Evolutionary conservation across 441 rosid genomes (phyloP), one percentile per base, ranked within the genome.

Genomic region (Raphanus hybrid): DNA sequence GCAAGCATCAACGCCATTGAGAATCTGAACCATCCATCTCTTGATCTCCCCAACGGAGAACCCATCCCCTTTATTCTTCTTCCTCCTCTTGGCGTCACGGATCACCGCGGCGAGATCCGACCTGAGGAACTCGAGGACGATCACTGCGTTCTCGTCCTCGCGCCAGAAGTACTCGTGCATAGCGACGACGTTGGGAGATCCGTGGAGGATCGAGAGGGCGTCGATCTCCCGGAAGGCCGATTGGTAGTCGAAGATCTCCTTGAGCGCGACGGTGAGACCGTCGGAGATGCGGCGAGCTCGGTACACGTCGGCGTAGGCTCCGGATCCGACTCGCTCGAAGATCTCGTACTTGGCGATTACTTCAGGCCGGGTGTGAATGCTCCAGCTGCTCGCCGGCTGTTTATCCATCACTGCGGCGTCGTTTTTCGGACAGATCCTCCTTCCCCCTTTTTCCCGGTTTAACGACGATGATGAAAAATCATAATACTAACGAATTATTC

Each of bases 1-100:
- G 62, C 97, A 90, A 1, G 92, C 89, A 57, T 92, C 96, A 8
- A 95, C 81, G 11, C 97, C 98, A 3, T 70, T 61, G 23, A 91
- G 77, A 71, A 92, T 93, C 95, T 95, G 97, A 58, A 95, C 48
- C 98, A 95, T 95, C 99, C 98, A 95, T 79, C 94, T 85, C 85
- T 95, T 95, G 3, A 85, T 80, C 87, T 91, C 92, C 5, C 94
- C 92, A 2, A 73, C 83, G 2, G 78, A 3, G 45, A 18, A 1
- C 20, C 20, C 20, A 18, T 18, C 20, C 20, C 20, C 20, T 18
- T 18, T 18, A 18, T 18, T 18, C 74, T 76, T 76, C 67, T 60
- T 86, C 50, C 76, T 77, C 83, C 73, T 83, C 82, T 82, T 88
- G 3, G 85, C 94, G 8, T 88, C 90, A 60, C 72, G 72, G 26